phyloP scores from a whole-genome alignment of 352 stramenopile species.

The Pythium insidiosum region DNA sequence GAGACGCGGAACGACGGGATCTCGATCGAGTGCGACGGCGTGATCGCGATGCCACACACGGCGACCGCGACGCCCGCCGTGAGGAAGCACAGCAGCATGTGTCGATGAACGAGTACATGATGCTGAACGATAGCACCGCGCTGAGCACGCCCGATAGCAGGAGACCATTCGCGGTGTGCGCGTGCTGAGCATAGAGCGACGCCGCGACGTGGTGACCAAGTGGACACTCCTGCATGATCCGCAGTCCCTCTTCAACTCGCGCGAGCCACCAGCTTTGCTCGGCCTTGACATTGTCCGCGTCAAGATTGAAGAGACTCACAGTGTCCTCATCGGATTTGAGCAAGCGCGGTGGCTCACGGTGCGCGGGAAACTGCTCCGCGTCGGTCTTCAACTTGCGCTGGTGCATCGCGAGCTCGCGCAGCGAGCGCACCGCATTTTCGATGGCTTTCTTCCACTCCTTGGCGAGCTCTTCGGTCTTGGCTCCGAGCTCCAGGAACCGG shows the following conservation, averaged over 20 bases:
- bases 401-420: slow-evolving; percentile 63
- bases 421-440: slow-evolving; percentile 69
- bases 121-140: slow-evolving; percentile 73
- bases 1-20: slow-evolving; percentile 80
- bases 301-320: slow-evolving; percentile 81
- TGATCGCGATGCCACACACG: slow-evolving; percentile 66
- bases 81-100: slow-evolving; percentile 74
- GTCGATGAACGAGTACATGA: slow-evolving; percentile 79
- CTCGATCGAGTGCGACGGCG: slow-evolving; percentile 58
- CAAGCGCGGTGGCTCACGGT: slow-evolving; percentile 48
- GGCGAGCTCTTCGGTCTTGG: slow-evolving; percentile 78
- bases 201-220: slow-evolving; percentile 71
- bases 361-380: slow-evolving; percentile 62
- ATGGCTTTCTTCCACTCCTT: slow-evolving; percentile 77
- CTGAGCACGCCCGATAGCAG: slow-evolving; percentile 55
- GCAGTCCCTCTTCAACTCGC: slow-evolving; percentile 68
- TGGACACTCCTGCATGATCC: slow-evolving; percentile 84
- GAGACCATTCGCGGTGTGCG: slow-evolving; percentile 65
- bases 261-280: slow-evolving; percentile 85
- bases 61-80: slow-evolving; percentile 54
- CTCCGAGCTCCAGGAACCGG: slow-evolving; percentile 76
- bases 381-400: slow-evolving; percentile 73
- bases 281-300: slow-evolving; percentile 72
- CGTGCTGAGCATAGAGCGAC: slow-evolving; percentile 75
- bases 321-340: slow-evolving; percentile 80